Base-by-base conservation (phyloP, 495 filamentous ascomycete genomes). In the Tuber microsphaerosporum region DNA sequence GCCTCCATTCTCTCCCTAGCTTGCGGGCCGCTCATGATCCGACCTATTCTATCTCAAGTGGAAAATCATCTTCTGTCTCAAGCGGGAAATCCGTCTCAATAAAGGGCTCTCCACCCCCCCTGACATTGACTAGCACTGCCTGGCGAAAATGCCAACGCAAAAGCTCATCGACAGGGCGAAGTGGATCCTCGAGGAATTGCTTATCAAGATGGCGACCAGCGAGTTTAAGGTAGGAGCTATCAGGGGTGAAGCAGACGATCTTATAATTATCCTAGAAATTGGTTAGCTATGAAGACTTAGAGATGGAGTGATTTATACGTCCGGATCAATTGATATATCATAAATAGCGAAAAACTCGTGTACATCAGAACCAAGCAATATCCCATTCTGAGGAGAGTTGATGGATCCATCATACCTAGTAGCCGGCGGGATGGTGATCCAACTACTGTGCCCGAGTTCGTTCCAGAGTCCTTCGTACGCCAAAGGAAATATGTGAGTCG, bases 41-140 rank as follows among this genome's bases (percentile, higher is more conserved):
- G 81, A 46, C 77, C 81, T 43, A 86, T 76, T 71, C 83, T 84
- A 78, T 85, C 84, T 61, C 76, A 79, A 42, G 81, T 68, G 85
- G 84, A 75, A 86, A 85, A 77, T 86, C 84, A 82, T 82, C 78
- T 77, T 86, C 84, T n/a, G n/a, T n/a, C n/a, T n/a, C n/a, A n/a
- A n/a, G 71, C 84, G n/a, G n/a, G n/a, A n/a, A n/a, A n/a, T n/a
- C n/a, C n/a, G n/a, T n/a, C n/a, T n/a, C n/a, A n/a, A n/a, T 84
- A 19, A 75, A 69, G 71, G 85, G 84, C 82, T 85, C 85, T 51
- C 84, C 84, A 78, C 74, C 81, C 73, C 81, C 83, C 71, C 74
- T 83, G 81, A 86, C 83, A 79, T 85, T 84, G 10, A 75, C 81
- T 46, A 85, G 75, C 41, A 85, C 85, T n/a, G n/a, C n/a, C n/a